Evolutionary conservation across 2,329 filamentous ascomycete species (phyloP), one percentile per base, ranked within the genome.

Genomic region (Sordariomycetes sp.): DNA sequence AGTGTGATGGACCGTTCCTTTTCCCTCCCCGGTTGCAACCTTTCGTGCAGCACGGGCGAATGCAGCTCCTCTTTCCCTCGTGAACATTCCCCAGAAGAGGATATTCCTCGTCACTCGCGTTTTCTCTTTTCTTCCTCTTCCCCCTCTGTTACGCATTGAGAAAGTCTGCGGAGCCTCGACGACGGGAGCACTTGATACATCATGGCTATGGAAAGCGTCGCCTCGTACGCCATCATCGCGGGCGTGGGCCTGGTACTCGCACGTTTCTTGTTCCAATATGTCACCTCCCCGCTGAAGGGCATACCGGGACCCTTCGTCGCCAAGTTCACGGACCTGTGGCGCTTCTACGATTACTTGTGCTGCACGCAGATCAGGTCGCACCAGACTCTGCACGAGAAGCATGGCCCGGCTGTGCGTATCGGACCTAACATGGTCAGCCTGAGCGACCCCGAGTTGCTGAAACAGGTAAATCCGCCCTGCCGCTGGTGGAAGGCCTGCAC

Each of bases 331-430:
- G 35, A 37, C 21, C 28, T 37, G 12, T 39, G 38, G 38, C 27
- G 38, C 4, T 20, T 37, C 14, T 34, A 20, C 8, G 31, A 35
- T 31, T 35, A 39, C 31, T 24, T 14, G 9, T 27, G 12, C 16
- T 33, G 25, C 11, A 36, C 34, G n/a, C 35, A 37, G 21, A 29
- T 24, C 26, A 21, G 28, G 12, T 30, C 30, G 8, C 34, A 39
- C 18, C 35, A 48, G 12, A 38, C 45, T 11, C 46, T 60, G 3
- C 56, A 58, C 35, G 40, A 49, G n/a, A 50, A 51, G 31, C 49
- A 58, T 36, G 57, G 58, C 1, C 50, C 55, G 1, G 49, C 55
- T 5, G 54, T 61, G 4, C 53, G 51, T 7, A 51, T 58, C 12
- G 56, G 49, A 2, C 58, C 58, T 8, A 57, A 59, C 28, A 33